A percentile compares a stretch with the other conserved stretches of the same genome.
Evolutionary conservation across 1,284 basidiomycete genomes (phyloP).

Genomic region (Fistulinella cinereoalba): DNA sequence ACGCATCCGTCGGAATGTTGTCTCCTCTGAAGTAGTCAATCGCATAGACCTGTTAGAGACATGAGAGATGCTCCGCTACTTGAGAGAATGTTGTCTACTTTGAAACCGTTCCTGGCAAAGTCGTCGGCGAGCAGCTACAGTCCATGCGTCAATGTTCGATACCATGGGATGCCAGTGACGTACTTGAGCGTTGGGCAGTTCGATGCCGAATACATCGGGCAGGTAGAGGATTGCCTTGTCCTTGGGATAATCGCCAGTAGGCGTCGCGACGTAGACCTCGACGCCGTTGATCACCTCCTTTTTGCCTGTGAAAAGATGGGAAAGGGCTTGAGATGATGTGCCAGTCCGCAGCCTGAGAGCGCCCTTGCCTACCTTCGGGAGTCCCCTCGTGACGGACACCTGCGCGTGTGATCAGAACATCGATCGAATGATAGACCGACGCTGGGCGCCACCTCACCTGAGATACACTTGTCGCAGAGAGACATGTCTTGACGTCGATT

Average conservation of each 20-base stretch:
- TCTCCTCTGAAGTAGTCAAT: conserved; percentile 48
- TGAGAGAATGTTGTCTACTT: conserved; percentile 36
- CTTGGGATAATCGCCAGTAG: conserved; percentile 46
- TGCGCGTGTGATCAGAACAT: too few species aligned
- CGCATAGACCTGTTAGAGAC: conserved; percentile 48
- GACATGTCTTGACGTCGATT: too few species aligned
- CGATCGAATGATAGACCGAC: background rate
- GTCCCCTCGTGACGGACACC: conserved; percentile 25
- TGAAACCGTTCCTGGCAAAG: conserved; percentile 72
- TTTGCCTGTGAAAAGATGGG: conserved; percentile 9
- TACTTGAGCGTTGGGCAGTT: conserved; percentile 45
- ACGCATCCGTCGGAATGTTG: conserved; percentile 27
- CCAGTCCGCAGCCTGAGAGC: background rate
- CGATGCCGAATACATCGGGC: conserved; percentile 63
- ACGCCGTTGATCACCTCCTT: conserved; percentile 44
- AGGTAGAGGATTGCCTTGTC: conserved; percentile 58
- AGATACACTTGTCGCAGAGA: conserved; percentile 22
- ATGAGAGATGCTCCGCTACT: too few species aligned
- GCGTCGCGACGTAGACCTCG: conserved; percentile 51
- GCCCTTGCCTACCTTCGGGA: conserved; percentile 15
- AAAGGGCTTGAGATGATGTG: background rate
- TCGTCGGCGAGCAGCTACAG: conserved; percentile 63
- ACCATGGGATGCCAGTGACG: conserved; percentile 26
- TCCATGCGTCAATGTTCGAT: background rate
- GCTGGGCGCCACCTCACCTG: too few species aligned